Evolutionary conservation across 768 basidiomycete species (phyloP), one percentile per base, ranked within the genome.

Genomic region (Neoboletus magnificus): DNA sequence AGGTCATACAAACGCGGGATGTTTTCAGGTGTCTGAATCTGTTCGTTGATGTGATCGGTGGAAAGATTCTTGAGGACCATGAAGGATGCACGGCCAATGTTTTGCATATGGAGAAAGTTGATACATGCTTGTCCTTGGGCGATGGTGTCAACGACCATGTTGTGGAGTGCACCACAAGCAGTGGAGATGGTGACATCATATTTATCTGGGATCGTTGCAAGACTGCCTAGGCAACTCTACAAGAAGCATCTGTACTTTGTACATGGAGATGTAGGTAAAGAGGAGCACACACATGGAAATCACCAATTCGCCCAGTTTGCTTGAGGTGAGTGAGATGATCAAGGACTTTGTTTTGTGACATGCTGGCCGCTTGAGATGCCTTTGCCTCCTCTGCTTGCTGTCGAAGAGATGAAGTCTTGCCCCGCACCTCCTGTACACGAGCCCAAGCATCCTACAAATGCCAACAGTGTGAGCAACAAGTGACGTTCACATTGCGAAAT

Each of bases 111-210:
- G 6, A 99, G 80, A 65, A 93, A 87, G 55, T 96, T 91, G 62
- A 99, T 94, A 63, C 95, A 97, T 1, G 80, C 78, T 68, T 98
- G 93, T 25, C 91, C 97, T 71, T 94, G 90, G 20, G 88, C 80
- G 50, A 98, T 93, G 1, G 81, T 86, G 68, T 99, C 93, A 55
- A 96, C 92, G 29, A 98, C 89, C 76, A 98, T 84, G 66, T 95
- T 84, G 72, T 93, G 85, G 48, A 98, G 82, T 8, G 82, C 75
- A 7, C 82, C 79, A 56, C 91, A 93, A 3, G 96, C 95, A 0
- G 95, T 99, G 2, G 95, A 91, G 48, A 98, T 84, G 0, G 96
- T 95, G 23, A 98, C 81, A 62, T 99, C 96, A 70, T 96, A 98
- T 69, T 94, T 92, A 73, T 96, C 93, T 12, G 92, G 86, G 60